Conservation (phyloP, 2,329 filamentous ascomycete genomes). For the Trematosphaeria pertusa region DNA sequence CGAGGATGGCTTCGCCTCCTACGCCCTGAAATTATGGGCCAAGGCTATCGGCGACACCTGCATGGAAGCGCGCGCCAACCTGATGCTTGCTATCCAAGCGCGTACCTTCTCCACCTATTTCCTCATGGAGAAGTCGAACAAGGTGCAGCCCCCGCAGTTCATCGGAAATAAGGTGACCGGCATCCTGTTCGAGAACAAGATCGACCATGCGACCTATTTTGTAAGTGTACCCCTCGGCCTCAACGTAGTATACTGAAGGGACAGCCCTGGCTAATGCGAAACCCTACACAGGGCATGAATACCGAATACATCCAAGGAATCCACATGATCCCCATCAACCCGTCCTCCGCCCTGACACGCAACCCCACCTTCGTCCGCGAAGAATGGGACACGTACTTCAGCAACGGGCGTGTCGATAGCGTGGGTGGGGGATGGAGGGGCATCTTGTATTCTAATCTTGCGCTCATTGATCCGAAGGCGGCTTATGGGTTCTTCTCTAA, state of each 20-base stretch:
- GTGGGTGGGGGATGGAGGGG: slow-evolving; percentile 83
- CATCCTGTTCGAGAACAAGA: slow-evolving; percentile 92
- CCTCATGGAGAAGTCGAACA: slow-evolving; percentile 74
- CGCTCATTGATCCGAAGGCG: slow-evolving; percentile 72
- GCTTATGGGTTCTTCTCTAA: slow-evolving; percentile 77
- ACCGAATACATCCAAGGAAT: slow-evolving; percentile 76
- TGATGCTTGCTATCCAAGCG: slow-evolving; percentile 81
- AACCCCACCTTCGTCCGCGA: slow-evolving; percentile 73
- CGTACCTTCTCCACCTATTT: slow-evolving; percentile 82
- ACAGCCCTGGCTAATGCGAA: not conserved
- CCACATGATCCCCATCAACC: slow-evolving; percentile 80
- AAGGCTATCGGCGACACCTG: slow-evolving; percentile 72
- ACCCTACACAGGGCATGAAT: slow-evolving; percentile 67
- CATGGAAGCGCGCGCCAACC: slow-evolving; percentile 79
- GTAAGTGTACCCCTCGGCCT: slow-evolving; percentile 75
- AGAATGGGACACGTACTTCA: slow-evolving; percentile 73
- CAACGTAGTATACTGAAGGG: slow-evolving; percentile 59
- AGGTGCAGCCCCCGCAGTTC: slow-evolving; percentile 74
- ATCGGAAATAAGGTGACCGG: slow-evolving; percentile 76
- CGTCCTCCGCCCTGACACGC: slow-evolving; percentile 71
- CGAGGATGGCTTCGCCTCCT: slow-evolving; percentile 86
- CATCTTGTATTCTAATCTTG: slow-evolving; percentile 81
- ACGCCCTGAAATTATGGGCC: slow-evolving; percentile 94
- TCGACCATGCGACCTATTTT: slow-evolving; percentile 74
- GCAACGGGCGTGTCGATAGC: slow-evolving; percentile 54